Base-by-base conservation (phyloP, 805 yeast genomes). In the Pichia californica region DNA sequence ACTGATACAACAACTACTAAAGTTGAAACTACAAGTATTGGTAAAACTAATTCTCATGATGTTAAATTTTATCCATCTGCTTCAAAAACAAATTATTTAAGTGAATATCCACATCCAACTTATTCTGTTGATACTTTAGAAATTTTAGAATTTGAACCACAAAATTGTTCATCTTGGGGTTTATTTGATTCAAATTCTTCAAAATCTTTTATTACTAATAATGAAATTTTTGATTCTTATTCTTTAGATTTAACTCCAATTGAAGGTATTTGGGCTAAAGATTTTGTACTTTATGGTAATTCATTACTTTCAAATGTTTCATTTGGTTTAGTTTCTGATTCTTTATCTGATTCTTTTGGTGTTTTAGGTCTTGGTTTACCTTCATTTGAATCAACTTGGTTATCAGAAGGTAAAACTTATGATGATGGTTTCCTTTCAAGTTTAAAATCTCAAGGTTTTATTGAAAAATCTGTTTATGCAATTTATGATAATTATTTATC, bases 351-450 rank as follows among this genome's bases (percentile, higher is more conserved):
- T 13, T 36, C 45, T 14, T 62, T 69, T 26, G 88, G 89, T 40
- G 86, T 82, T 23, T 62, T 83, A 35, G 86, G 87, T 16, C 73
- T 83, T 44, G 88, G 88, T 14, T 66, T 81, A 41, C 66, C 76
- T 4, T 79, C 76, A 18, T 68, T 80, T 38, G 93, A 86, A 61
- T 65, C 74, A 2, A 78, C 86, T 3, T 64, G 62, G 36, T 20
- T 38, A 7, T 20, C 26, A 20, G 30, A 44, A 16, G 36, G 32
- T 9, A 23, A 43, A 11, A 30, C 18, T 9, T 84, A 84, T 61
- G 68, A 71, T 39, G 84, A 85, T 21, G 10, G 10, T 57, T 65
- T 84, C 47, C 93, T 93, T 0, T 49, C 68, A 40, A 70, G 70
- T 42, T 62, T 85, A 66, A 77, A 71, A 44, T 55, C 64, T 25